Conservation (phyloP, 352 stramenopile species). For the Phytophthora litchii region DNA sequence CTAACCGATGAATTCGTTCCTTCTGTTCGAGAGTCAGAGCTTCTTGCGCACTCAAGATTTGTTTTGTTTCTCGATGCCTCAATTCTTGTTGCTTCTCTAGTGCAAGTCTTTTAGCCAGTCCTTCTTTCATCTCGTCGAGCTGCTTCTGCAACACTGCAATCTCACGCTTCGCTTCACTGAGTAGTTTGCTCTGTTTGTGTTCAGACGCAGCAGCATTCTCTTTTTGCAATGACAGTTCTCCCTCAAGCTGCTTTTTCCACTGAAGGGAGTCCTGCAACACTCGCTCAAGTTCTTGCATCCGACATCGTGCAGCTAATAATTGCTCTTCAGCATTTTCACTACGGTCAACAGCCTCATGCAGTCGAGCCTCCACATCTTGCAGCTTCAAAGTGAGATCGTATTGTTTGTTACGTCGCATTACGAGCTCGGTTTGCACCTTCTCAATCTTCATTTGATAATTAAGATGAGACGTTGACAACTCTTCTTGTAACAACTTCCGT, state of each 20-base stretch:
- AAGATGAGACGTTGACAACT: slow-evolving; percentile 48
- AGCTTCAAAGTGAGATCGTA: slow-evolving; percentile 81
- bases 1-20: slow-evolving; percentile 58
- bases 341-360: slow-evolving; percentile 47
- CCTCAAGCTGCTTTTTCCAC: slow-evolving; percentile 59
- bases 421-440: slow-evolving; percentile 69
- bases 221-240: slow-evolving; percentile 31
- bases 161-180: slow-evolving; percentile 35
- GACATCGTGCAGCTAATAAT: slow-evolving; percentile 43
- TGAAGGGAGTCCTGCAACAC: slow-evolving; percentile 59
- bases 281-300: slow-evolving; percentile 70
- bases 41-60: slow-evolving; percentile 40
- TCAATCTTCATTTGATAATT: slow-evolving; percentile 67
- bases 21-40: slow-evolving; percentile 50
- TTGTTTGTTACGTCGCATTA: slow-evolving; percentile 76
- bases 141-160: slow-evolving; percentile 42
- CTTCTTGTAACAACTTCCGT: slow-evolving; percentile 48
- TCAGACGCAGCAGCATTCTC: background rate
- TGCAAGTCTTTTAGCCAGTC: slow-evolving; percentile 33
- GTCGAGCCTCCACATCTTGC: slow-evolving; percentile 57
- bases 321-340: slow-evolving; percentile 54
- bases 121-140: slow-evolving; percentile 52
- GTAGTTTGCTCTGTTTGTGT: slow-evolving; percentile 18
- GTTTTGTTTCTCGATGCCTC: slow-evolving; percentile 43
- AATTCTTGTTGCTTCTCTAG: slow-evolving; percentile 52